Evolutionary conservation across 495 filamentous ascomycete species (phyloP), one percentile per base, ranked within the genome.

Genomic region (Lasiosphaeria miniovina): DNA sequence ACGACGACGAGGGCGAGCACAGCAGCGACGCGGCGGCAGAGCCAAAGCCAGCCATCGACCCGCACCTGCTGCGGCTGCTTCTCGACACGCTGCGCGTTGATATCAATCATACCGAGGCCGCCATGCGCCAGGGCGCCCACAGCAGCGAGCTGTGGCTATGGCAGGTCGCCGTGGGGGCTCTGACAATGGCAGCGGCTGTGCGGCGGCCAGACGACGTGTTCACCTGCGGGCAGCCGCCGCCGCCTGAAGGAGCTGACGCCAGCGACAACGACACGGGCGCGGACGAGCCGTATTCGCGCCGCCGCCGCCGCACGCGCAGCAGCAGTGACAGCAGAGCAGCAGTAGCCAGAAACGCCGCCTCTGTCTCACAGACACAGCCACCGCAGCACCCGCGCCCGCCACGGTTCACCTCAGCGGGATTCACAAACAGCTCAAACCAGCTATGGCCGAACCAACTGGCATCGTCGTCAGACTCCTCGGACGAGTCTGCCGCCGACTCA

Each of bases 41-140:
- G 11, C 36, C 48, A 8, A 49, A 59, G 15, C 1, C 33, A 9
- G 35, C 17, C 24, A 46, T 65, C 33, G 54, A 65, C n/a, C 58
- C 49, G 0, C 33, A 61, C 45, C 58, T 68, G 3, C 35, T 60
- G 17, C 53, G 59, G 5, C 41, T 53, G 8, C 17, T 69, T 3
- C 51, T 69, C 35, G 60, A 67, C 24, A 63, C 57, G 3, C 54
- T 67, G 8, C 24, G 58, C 6, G 55, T 43, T 0, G 61, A 67
- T 15, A 36, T 65, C 4, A n/a, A n/a, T 8, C 59, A 62, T 36
- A 69, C 67, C 4, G 67, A 69, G 45, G 57, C 59, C 31, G 61
- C 60, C 12, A 66, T 69, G 64, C 55, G 57, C 6, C 34, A 54
- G 34, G 67, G 67, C 33, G 46, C 57, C 9, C 64, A 66, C 11